These are phyloP conservation scores for Colletotrichum truncatum DNA, from an alignment of 2,329 filamentous ascomycete species.

Conservation along the genomic window DNA sequence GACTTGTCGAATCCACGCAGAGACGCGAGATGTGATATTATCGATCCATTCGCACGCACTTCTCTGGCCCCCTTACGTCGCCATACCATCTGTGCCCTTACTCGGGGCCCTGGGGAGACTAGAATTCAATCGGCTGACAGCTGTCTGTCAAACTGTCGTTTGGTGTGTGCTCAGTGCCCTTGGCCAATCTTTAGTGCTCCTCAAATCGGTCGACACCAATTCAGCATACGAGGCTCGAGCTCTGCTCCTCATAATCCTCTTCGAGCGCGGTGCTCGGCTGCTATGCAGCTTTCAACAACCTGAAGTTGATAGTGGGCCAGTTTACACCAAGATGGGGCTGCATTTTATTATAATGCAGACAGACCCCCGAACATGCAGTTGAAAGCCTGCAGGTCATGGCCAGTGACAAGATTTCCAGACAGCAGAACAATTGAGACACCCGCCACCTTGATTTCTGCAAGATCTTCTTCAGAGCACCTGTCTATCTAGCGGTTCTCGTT, in stretches of 20 bases:
- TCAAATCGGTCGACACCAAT: too few species aligned
- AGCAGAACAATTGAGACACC: conserved; percentile 19
- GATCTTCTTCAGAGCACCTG: not conserved
- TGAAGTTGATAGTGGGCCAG: not conserved
- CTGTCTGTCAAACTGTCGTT: conserved; percentile 7
- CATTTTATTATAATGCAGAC: not conserved
- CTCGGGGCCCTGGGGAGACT: not conserved
- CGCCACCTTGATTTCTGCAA: not conserved
- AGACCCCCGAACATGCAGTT: conserved; percentile 13
- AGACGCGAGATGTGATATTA: not conserved
- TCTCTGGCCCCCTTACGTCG: not conserved
- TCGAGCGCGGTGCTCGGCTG: not conserved
- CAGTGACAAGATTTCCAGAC: conserved; percentile 2
- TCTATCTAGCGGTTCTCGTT: not conserved
- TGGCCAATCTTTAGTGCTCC: not conserved
- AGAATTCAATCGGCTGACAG: not conserved
- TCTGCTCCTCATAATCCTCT: conserved; percentile 16
- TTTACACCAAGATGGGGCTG: not conserved
- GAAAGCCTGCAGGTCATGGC: conserved; percentile 21
- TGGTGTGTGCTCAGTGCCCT: not conserved
- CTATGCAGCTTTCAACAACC: conserved; percentile 3
- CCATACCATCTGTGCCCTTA: not conserved
- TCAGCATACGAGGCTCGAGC: conserved; percentile 22
- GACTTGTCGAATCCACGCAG: not conserved
- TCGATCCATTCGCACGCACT: not conserved